These are phyloP conservation scores for Ceratocystis albifundus DNA, from an alignment of 2,329 filamentous ascomycete species.

Conservation along the genomic window DNA sequence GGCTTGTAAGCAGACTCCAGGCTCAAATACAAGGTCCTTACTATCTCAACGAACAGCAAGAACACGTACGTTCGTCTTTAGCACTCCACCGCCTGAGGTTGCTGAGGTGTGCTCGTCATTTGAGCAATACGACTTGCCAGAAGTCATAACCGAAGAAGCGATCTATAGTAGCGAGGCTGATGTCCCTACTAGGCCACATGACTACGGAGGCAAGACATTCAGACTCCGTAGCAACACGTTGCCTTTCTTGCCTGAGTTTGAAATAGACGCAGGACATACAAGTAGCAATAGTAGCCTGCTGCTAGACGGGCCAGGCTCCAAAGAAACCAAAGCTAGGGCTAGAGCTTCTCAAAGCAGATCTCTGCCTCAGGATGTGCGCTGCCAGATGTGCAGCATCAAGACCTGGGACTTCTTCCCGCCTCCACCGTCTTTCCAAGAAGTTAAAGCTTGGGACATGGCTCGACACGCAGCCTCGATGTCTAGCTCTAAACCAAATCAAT, in stretches of 20 bases:
- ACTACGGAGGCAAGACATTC: slow-evolving; percentile 84
- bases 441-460: slow-evolving; percentile 47
- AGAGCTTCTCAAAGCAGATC: slow-evolving; percentile 11
- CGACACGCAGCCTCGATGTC: background rate
- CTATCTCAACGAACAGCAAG: background rate
- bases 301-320: background rate
- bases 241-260: slow-evolving; percentile 70
- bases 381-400: slow-evolving; percentile 33
- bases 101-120: slow-evolving; percentile 24
- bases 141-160: slow-evolving; percentile 70
- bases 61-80: background rate
- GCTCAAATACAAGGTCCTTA: background rate
- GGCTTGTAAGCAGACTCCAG: background rate
- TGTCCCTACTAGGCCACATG: slow-evolving; percentile 61
- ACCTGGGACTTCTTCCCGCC: slow-evolving; percentile 65
- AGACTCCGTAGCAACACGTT: slow-evolving; percentile 62
- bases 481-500: background rate
- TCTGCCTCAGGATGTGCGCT: slow-evolving; percentile 7
- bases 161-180: slow-evolving; percentile 78
- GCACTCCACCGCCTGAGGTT: slow-evolving; percentile 27
- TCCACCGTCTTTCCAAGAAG: slow-evolving; percentile 60
- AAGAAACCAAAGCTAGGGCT: too few relatives aligned
- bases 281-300: slow-evolving; percentile 25
- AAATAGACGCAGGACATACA: slow-evolving; percentile 40
- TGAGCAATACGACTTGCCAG: slow-evolving; percentile 36